phyloP scores from a whole-genome alignment of 2,329 filamentous ascomycete genomes.

The Diaporthe citri region DNA sequence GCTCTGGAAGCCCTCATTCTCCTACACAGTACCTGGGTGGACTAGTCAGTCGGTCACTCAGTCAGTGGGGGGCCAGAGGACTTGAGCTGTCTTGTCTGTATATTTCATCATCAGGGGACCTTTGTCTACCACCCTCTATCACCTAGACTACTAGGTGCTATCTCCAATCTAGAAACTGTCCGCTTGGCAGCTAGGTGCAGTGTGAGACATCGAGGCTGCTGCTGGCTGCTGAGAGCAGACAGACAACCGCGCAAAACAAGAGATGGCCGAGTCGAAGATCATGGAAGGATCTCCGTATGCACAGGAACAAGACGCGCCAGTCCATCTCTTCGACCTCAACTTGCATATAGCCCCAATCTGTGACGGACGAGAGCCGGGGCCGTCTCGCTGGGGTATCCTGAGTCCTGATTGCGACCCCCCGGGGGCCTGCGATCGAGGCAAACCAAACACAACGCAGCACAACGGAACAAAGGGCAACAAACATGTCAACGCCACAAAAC shows the following conservation, averaged over 20 bases:
- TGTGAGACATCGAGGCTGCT: slow-evolving; percentile 24
- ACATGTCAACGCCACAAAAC: slow-evolving; percentile 26
- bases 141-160: not conserved
- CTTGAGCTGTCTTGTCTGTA: not conserved
- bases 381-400: slow-evolving; percentile 21
- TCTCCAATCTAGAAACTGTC: not conserved
- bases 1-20: slow-evolving; percentile 5
- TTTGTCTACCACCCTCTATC: not conserved
- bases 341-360: slow-evolving; percentile 30
- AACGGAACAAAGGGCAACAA: slow-evolving; percentile 32
- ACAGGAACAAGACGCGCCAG: slow-evolving; percentile 9
- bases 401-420: slow-evolving; percentile 11
- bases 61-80: slow-evolving; percentile 11
- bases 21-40: slow-evolving; percentile 10
- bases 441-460: slow-evolving; percentile 24
- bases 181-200: not conserved
- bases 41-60: not conserved
- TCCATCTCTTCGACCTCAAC: not conserved
- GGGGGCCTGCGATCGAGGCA: slow-evolving; percentile 20
- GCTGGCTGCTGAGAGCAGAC: slow-evolving; percentile 8
- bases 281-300: slow-evolving; percentile 20
- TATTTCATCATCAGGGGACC: not conserved
- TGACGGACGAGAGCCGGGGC: slow-evolving; percentile 28
- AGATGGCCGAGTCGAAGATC: slow-evolving; percentile 22
- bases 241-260: not conserved